Evolutionary conservation across 148 eudicot species (phyloP).

Genomic region (Suaeda aralocaspica): DNA sequence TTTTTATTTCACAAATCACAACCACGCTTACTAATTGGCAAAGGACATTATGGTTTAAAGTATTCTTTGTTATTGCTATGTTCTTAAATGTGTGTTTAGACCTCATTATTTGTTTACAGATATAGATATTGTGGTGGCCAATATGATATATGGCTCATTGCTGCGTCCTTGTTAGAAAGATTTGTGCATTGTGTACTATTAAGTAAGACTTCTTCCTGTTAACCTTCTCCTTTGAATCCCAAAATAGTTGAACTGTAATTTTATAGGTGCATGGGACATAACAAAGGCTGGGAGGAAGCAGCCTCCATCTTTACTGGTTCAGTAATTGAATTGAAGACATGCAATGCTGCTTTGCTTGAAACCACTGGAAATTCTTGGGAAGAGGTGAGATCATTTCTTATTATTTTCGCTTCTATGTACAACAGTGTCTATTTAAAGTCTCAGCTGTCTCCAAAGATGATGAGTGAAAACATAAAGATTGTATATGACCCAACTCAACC

Average conservation of each 20-base stretch:
- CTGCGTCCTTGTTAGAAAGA: background rate
- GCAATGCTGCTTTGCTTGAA: slow-evolving; percentile 94
- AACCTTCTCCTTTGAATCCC: background rate
- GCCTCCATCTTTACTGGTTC: slow-evolving; percentile 77
- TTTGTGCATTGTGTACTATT: too few species aligned
- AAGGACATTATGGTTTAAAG: too few species aligned
- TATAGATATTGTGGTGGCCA: background rate
- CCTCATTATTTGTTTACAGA: too few species aligned
- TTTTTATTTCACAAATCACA: too few species aligned
- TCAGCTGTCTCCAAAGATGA: too few species aligned
- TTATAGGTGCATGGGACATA: slow-evolving; percentile 92
- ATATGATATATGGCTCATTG: background rate
- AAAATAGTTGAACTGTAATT: slow-evolving; percentile 8
- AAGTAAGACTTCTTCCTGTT: background rate
- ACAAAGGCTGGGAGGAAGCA: slow-evolving; percentile 97
- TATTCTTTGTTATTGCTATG: too few species aligned
- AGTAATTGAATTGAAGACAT: slow-evolving; percentile 68
- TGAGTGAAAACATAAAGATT: too few species aligned
- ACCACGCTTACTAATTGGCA: too few species aligned
- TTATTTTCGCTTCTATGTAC: too few species aligned
- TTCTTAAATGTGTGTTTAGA: too few species aligned
- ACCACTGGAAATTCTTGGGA: slow-evolving; percentile 85
- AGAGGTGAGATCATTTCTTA: slow-evolving; percentile 53
- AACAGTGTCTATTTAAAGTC: too few species aligned
- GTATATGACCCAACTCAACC: too few species aligned